Evolutionary conservation across 371 early-diverging fungal genomes (phyloP).

Genomic region (Rhizomucor pusillus): DNA sequence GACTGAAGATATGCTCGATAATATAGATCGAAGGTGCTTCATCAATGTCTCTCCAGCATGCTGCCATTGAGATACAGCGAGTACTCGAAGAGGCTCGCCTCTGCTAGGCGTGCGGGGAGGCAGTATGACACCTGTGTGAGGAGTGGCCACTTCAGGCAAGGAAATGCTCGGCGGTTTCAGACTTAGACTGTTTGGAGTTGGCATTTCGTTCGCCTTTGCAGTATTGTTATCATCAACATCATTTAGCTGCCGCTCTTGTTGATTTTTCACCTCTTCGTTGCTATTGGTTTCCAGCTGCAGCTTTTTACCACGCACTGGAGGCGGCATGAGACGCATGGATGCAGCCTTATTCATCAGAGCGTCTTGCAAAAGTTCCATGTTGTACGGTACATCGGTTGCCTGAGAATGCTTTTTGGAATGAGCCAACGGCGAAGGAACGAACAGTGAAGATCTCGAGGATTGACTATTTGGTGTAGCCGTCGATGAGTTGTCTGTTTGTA

Average conservation of each 20-base stretch:
- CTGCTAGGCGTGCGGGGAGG: conserved; percentile 39
- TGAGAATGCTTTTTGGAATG: conserved; percentile 30
- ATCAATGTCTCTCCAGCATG: conserved; percentile 35
- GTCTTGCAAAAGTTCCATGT: conserved; percentile 28
- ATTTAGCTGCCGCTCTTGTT: neutral
- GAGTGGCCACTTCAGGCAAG: neutral
- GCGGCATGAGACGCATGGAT: conserved; percentile 39
- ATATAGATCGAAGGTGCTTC: conserved; percentile 38
- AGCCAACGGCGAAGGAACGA: conserved; percentile 22
- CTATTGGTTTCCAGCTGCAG: neutral
- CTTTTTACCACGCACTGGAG: conserved; percentile 23
- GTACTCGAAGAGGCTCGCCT: conserved; percentile 25
- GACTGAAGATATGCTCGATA: conserved; percentile 15
- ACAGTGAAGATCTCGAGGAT: neutral
- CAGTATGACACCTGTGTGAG: conserved; percentile 19
- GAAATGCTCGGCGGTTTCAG: neutral
- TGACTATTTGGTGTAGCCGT: conserved; percentile 7
- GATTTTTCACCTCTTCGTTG: neutral
- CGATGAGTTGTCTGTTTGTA: neutral
- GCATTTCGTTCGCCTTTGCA: neutral
- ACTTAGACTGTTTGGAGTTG: neutral
- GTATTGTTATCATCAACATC: too few species aligned
- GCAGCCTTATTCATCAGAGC: conserved; percentile 37
- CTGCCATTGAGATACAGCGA: conserved; percentile 44
- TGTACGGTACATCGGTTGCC: conserved; percentile 16